Percentiles rank a stretch among this genome's conserved stretches.
These are phyloP conservation scores for Rhodofomes roseus DNA, from an alignment of 1,284 basidiomycete species.

Conservation along the genomic window DNA sequence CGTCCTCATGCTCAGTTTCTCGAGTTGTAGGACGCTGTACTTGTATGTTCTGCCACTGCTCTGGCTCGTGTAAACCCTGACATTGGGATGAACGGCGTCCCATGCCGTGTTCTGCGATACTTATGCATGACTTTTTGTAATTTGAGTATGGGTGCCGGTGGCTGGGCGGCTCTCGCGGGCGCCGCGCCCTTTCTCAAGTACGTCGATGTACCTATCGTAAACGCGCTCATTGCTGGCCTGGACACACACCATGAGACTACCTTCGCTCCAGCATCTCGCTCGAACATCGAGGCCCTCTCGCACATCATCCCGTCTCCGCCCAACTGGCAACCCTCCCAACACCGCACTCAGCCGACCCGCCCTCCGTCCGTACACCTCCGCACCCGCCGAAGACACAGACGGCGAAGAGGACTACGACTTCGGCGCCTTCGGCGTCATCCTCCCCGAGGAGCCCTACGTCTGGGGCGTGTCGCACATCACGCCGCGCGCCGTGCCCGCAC, in stretches of 20 bases:
- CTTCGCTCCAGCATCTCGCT: neutral
- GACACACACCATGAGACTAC: neutral
- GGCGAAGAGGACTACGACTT: constrained; percentile 8
- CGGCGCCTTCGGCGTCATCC: constrained; percentile 59
- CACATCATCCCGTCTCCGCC: too few species aligned
- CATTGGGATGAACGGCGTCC: too few species aligned
- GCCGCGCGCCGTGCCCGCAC: constrained; percentile 53
- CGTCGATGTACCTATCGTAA: too few species aligned
- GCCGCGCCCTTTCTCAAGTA: too few species aligned
- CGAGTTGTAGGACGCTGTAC: neutral
- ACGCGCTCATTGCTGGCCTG: neutral
- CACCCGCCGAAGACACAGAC: neutral
- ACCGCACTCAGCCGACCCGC: neutral
- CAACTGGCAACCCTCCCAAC: too few species aligned
- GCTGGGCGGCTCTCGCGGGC: too few species aligned
- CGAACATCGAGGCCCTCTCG: too few species aligned
- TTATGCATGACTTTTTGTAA: too few species aligned
- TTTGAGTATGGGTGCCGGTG: too few species aligned
- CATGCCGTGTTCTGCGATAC: too few species aligned
- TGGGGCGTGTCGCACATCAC: constrained; percentile 62
- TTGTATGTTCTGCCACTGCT: neutral
- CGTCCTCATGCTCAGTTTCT: neutral
- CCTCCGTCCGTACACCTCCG: neutral
- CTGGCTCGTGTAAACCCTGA: neutral
- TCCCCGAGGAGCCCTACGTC: constrained; percentile 62